phyloP scores from a whole-genome alignment of 805 yeast species.

The Sugiyamaella chiloensis region DNA sequence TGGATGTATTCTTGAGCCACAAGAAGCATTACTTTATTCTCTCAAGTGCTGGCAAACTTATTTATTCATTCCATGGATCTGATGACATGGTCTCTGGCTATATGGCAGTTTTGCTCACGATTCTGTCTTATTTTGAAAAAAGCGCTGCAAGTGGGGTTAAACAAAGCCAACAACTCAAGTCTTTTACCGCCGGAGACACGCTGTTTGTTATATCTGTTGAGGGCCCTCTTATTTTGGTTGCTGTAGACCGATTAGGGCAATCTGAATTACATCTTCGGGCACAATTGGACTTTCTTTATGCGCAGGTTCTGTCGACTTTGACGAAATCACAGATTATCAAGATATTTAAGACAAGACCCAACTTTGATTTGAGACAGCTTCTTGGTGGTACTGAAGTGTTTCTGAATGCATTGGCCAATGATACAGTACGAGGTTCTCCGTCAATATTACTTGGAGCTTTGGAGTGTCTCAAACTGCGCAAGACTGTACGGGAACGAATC shows the following conservation, averaged over 20 bases:
- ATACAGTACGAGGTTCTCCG: conserved; percentile 53
- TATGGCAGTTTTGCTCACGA: conserved; percentile 77
- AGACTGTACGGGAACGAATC: conserved; percentile 54
- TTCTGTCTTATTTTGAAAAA: conserved; percentile 64
- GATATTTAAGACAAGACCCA: conserved; percentile 66
- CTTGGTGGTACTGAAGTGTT: conserved; percentile 75
- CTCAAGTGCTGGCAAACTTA: conserved; percentile 85
- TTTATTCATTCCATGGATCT: conserved; percentile 71
- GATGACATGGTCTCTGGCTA: conserved; percentile 66
- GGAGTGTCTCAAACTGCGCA: conserved; percentile 58
- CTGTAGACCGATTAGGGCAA: conserved; percentile 44
- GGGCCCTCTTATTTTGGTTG: conserved; percentile 70
- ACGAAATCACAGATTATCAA: conserved; percentile 74
- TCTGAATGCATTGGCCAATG: conserved; percentile 58
- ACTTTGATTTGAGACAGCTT: conserved; percentile 75
- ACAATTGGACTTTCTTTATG: conserved; percentile 71
- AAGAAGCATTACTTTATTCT: conserved; percentile 74
- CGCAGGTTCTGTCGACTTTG: conserved; percentile 75
- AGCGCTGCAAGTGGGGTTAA: conserved; percentile 25
- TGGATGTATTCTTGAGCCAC: conserved; percentile 34
- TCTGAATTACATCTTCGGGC: conserved; percentile 44
- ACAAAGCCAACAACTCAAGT: conserved; percentile 23
- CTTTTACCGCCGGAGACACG: conserved; percentile 51
- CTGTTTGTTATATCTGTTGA: conserved; percentile 58
- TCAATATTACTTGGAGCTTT: conserved; percentile 62